Percentiles rank a stretch among this genome's conserved stretches.
These are phyloP conservation scores for sorghum (Sorghum bicolor) DNA, from an alignment of 176 grass and related monocot genomes.

Conservation along the genomic window DNA sequence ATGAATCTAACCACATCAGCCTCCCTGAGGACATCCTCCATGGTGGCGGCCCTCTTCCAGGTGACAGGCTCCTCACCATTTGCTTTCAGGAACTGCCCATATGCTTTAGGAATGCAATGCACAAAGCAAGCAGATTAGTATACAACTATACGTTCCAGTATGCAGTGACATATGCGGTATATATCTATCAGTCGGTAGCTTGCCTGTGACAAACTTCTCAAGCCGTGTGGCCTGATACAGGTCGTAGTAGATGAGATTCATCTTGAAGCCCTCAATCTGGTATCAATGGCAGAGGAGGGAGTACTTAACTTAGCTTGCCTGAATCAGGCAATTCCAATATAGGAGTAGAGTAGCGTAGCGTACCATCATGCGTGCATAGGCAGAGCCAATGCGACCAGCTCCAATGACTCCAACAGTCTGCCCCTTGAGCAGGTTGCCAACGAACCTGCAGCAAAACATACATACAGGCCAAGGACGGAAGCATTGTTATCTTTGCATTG, in stretches of 20 bases:
- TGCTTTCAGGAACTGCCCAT: constrained; percentile 83
- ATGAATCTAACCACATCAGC: constrained; percentile 68
- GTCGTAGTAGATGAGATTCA: constrained; percentile 98
- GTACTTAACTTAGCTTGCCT: not conserved
- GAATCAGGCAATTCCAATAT: not conserved
- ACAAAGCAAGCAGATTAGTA: not conserved
- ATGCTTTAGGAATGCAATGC: constrained; percentile 37
- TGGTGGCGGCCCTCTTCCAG: constrained; percentile 91
- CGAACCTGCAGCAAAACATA: constrained; percentile 49
- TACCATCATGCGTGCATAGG: constrained; percentile 97
- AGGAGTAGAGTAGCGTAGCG: not conserved
- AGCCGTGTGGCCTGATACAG: constrained; percentile 87
- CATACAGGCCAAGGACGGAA: not conserved
- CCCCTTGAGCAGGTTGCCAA: constrained; percentile 90
- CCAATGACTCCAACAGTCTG: constrained; percentile 94
- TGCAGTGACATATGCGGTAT: not conserved
- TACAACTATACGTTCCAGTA: not conserved
- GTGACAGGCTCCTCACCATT: constrained; percentile 86
- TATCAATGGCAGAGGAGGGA: not conserved
- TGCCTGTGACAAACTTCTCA: constrained; percentile 96
- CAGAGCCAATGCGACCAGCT: constrained; percentile 88
- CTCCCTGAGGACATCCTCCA: constrained; percentile 95
- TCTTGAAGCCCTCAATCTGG: constrained; percentile 95
- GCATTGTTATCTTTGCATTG: not conserved
- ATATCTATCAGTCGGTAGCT: not conserved